Conservation (phyloP, 2,329 filamentous ascomycete genomes). For the Fusarium drepaniforme region DNA sequence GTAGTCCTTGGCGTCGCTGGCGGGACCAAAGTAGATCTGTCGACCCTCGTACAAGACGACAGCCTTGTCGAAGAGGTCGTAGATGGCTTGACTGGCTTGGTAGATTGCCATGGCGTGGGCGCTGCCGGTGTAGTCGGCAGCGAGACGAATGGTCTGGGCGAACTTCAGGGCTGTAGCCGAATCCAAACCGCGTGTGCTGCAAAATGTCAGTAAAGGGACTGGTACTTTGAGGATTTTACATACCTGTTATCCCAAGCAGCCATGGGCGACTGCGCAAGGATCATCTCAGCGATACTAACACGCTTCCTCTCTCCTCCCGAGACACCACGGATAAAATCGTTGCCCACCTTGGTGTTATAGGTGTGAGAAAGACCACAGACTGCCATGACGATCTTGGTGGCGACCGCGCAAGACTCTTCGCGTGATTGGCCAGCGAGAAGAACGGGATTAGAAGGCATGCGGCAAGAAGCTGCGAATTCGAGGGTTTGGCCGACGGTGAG, state of each 20-base stretch:
- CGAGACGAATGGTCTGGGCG: not conserved
- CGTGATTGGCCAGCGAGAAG: not conserved
- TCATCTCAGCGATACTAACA: not conserved
- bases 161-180: not conserved
- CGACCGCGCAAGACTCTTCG: not conserved
- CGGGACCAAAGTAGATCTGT: not conserved
- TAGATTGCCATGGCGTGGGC: not conserved
- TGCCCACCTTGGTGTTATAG: not conserved
- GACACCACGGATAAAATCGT: not conserved
- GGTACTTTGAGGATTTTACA: not conserved
- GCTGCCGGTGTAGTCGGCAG: not conserved
- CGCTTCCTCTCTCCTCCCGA: slow-evolving; percentile 1
- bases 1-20: not conserved
- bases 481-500: not conserved
- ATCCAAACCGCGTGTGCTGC: not conserved
- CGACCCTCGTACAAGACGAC: not conserved
- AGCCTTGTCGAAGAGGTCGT: not conserved
- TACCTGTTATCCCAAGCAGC: not conserved
- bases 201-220: not conserved
- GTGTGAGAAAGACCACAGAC: not conserved
- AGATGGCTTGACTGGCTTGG: not conserved
- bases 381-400: not conserved
- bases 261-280: not conserved
- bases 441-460: not conserved
- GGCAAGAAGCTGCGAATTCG: not conserved